Evolutionary conservation across 2,329 filamentous ascomycete species (phyloP), one percentile per base, ranked within the genome.

Genomic region (Colletotrichum navitas): DNA sequence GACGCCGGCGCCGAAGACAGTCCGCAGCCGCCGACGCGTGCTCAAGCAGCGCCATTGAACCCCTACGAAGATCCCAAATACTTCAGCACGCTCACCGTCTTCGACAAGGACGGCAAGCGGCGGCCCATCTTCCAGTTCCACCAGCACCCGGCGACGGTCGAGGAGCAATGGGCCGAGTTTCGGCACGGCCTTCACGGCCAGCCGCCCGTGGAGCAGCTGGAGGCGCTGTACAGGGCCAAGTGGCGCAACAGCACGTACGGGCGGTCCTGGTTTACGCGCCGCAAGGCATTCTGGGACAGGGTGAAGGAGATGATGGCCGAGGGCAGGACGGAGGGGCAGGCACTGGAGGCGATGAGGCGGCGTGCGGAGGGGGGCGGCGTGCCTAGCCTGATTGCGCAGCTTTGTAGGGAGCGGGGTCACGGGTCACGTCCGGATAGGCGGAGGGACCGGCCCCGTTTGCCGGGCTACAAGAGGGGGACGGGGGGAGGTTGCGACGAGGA

Each of bases 151-250:
- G 59, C 59, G 1, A 74, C 66, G 4, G 66, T 73, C 1, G 41
- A 70, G 8, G 72, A 74, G 43, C 71, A 67, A 14, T 74, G 73
- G 73, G 73, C 66, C 54, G 73, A 74, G 60, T 74, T 71, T 43
- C 62, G 32, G 3, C 54, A 70, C 49, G 73, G 73, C 11, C 32
- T 68, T 8, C 45, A 61, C 7, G 71, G 60, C 0, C 73, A 74
- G 36, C 63, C 54, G 3, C 58, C 73, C 1, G 63, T 74, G 34
- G 66, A 69, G 29, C 26, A 41, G 18, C 67, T 74, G 7, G 71
- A 74, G 29, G 45, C 36, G 52, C 47, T 8, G n/a, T 71, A 74
- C 51, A 54, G 66, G 10, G 61, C 66, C 4, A 73, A 65, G 11
- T 73, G 73, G 73, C 73, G 71, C 2, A 70, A 36, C 45, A 52